A percentile compares a stretch with the other conserved stretches of the same genome.
Conservation (phyloP, 225 moss, liverwort and hornwort species). For the Physcomitrium patens region DNA sequence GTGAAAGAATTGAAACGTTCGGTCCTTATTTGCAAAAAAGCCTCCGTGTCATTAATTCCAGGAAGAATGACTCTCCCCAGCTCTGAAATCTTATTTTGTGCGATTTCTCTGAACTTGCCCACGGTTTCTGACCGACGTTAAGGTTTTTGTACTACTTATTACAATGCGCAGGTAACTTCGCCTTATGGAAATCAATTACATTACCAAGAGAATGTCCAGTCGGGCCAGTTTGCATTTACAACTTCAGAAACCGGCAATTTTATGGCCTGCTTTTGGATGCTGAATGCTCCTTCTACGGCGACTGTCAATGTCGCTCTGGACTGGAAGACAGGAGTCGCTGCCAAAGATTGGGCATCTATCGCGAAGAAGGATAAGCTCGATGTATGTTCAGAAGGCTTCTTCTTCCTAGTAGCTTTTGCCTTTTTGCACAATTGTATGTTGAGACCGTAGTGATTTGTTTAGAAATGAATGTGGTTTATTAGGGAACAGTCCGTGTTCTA, state of each 20-base stretch:
- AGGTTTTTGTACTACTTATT: neutral
- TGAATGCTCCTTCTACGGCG: constrained; percentile 39
- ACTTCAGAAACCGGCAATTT: constrained; percentile 68
- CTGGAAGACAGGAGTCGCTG: constrained; percentile 85
- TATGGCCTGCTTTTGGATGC: constrained; percentile 90
- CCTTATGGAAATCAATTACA: constrained; percentile 78
- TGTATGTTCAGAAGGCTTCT: constrained; percentile 39
- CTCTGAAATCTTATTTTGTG: neutral
- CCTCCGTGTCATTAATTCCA: too few species aligned
- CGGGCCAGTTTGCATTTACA: constrained; percentile 80
- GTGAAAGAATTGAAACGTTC: too few species aligned
- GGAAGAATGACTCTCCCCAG: too few species aligned
- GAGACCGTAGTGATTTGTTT: neutral
- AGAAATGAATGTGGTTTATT: neutral
- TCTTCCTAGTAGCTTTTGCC: neutral
- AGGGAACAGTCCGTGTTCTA: neutral
- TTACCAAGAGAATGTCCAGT: constrained; percentile 56
- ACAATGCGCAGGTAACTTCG: constrained; percentile 64
- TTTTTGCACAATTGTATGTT: neutral
- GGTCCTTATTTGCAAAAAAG: too few species aligned
- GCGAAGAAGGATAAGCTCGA: constrained; percentile 94
- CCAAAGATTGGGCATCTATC: constrained; percentile 81
- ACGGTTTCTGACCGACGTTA: neutral
- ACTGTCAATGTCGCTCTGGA: constrained; percentile 61
- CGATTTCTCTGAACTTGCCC: neutral